A percentile compares a stretch with the other conserved stretches of the same genome.
These are phyloP conservation scores for Intubia oerlemansii DNA, from an alignment of 2,329 filamentous ascomycete genomes.

Conservation along the genomic window DNA sequence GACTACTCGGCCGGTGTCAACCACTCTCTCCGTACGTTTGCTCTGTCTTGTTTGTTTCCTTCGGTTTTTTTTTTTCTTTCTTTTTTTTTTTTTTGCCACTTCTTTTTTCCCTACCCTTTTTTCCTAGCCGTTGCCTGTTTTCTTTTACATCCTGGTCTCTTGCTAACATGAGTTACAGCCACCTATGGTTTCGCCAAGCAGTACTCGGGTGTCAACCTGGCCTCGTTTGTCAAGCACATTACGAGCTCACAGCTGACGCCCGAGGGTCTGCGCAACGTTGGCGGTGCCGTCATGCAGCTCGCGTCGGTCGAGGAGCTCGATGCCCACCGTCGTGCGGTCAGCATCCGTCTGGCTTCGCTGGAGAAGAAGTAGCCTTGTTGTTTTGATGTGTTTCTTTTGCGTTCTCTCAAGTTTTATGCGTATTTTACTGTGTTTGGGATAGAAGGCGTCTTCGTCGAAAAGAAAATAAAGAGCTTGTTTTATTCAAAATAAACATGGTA, in stretches of 20 bases:
- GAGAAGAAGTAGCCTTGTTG: background rate
- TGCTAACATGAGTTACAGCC: slow-evolving; percentile 26
- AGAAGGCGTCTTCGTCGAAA: too few species aligned
- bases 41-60: background rate
- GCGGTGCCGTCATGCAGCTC: slow-evolving; percentile 79
- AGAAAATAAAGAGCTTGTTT: too few species aligned
- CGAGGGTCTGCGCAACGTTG: slow-evolving; percentile 69
- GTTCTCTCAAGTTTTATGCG: too few species aligned
- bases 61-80: background rate
- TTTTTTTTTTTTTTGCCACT: background rate
- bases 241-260: slow-evolving; percentile 80
- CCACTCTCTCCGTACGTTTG: slow-evolving; percentile 73
- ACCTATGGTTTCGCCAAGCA: slow-evolving; percentile 98
- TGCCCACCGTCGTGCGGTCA: slow-evolving; percentile 74
- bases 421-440: too few species aligned
- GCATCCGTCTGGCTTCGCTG: slow-evolving; percentile 42
- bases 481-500: too few species aligned
- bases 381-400: background rate
- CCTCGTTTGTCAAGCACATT: slow-evolving; percentile 94
- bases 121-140: slow-evolving; percentile 20
- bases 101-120: background rate
- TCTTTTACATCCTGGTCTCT: background rate
- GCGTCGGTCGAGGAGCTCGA: slow-evolving; percentile 89
- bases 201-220: slow-evolving; percentile 92
- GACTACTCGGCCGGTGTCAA: slow-evolving; percentile 98